Base-by-base conservation (phyloP, 2,329 filamentous ascomycete genomes). In the Venturia carpophila region DNA sequence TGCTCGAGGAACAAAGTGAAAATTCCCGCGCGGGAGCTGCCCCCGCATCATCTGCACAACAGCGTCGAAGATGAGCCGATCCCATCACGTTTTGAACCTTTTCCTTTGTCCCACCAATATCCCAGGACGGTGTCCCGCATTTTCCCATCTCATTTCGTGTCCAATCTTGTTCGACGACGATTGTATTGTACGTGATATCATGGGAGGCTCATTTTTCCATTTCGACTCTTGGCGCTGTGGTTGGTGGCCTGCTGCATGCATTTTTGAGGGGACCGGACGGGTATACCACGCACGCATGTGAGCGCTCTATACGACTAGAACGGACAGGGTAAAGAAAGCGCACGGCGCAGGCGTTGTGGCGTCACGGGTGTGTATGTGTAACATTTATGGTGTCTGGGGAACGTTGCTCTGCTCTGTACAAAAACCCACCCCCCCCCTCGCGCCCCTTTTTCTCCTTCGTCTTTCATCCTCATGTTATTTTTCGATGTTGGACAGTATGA, bases 1-100 rank as follows among this genome's bases (percentile, higher is more conserved):
- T 83, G 17, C 76, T 83, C 67, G 81, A 83, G 67, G 73, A 76
- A 45, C 64, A 67, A 17, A 41, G 60, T 37, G 45, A 49, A 17
- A 39, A 34, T n/a, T 39, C 45, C n/a, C 47, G 43, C 10, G 42
- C 43, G n/a, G 62, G n/a, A 27, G 60, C 37, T 13, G 24, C 60
- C 3, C 1, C 42, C 17, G 41, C 62, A 19, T 27, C 62, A n/a
- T 47, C 41, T 63, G 42, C 62, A 24, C 62, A 30, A 42, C 62
- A 45, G n/a, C 41, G 62, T 1, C 43, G 62, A 63, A 52, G 37
- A 61, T 61, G 11, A 61, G 1, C 19, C 17, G 15, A 34, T 34
- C 30, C 3, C 30, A 34, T n/a, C 58, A 24, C 21, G 27, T 21
- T 21, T 1, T 15, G 6, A 27, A 30, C 10, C 39, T 2, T 61